A percentile compares a stretch with the other conserved stretches of the same genome.
Evolutionary conservation across 306 rosid species (phyloP).

Genomic region (Cyamopsis tetragonoloba): DNA sequence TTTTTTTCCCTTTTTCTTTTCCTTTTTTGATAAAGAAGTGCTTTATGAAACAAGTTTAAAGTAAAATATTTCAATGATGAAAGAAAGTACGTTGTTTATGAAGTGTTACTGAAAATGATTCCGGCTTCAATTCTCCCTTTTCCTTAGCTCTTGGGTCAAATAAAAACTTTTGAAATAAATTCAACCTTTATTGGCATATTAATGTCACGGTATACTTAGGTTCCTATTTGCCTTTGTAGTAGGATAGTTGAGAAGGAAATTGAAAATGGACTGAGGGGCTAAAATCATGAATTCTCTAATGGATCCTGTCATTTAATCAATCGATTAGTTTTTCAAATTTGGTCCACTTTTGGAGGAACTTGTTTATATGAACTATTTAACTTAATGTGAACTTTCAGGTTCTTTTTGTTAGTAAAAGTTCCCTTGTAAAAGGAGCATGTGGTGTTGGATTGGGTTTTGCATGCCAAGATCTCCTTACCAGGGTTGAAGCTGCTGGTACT

Average conservation of each 20-base stretch:
- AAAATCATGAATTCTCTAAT: slow-evolving; percentile 10
- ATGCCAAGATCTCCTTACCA: slow-evolving; percentile 80
- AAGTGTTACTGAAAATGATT: background rate
- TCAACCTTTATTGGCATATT: background rate
- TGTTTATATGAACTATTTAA: slow-evolving; percentile 6
- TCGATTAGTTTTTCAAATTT: background rate
- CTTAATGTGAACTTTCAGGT: slow-evolving; percentile 51
- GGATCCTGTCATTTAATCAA: slow-evolving; percentile 16
- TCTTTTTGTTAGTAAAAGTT: slow-evolving; percentile 62
- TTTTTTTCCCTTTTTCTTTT: too few relatives aligned
- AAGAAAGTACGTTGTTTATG: slow-evolving; percentile 1
- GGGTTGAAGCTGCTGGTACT: slow-evolving; percentile 56
- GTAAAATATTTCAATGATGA: background rate
- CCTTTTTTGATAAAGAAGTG: too few relatives aligned
- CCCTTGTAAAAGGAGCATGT: slow-evolving; percentile 92
- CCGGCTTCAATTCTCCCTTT: background rate
- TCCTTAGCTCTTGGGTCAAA: slow-evolving; percentile 16
- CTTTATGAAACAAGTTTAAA: background rate
- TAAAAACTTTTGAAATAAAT: background rate
- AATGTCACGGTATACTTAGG: background rate
- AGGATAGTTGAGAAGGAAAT: slow-evolving; percentile 1
- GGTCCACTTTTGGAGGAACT: slow-evolving; percentile 10
- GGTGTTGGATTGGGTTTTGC: slow-evolving; percentile 92
- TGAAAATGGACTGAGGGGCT: background rate
- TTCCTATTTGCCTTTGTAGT: slow-evolving; percentile 10